Evolutionary conservation across 2,329 filamentous ascomycete genomes (phyloP).

Genomic region (Pseudogymnoascus sp.): DNA sequence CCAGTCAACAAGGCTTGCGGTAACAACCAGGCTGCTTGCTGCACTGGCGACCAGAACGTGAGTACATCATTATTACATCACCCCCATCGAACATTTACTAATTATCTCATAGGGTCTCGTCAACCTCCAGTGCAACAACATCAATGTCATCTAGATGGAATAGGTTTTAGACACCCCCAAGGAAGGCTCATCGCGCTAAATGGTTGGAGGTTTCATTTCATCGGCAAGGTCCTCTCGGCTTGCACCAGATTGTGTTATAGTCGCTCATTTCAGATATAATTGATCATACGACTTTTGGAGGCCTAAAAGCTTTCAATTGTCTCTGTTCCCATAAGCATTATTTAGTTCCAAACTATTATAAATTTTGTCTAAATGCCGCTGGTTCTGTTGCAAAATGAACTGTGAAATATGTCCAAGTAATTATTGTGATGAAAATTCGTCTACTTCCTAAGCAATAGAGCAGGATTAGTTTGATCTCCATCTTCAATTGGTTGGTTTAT

Average conservation of each 20-base stretch:
- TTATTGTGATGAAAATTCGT: not conserved
- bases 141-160: not conserved
- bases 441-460: not conserved
- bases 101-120: not conserved
- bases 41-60: not conserved
- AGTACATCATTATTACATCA: not conserved
- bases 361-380: not conserved
- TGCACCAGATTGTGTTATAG: not conserved
- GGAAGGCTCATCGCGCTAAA: not conserved
- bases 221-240: not conserved
- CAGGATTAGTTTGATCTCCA: not conserved
- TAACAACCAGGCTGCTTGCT: not conserved
- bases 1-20: not conserved
- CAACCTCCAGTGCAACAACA: not conserved
- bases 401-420: not conserved
- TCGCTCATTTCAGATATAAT: not conserved
- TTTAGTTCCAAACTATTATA: not conserved
- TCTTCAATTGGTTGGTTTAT: not conserved
- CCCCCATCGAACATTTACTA: not conserved
- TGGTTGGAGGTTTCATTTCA: not conserved
- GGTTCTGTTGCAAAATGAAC: not conserved
- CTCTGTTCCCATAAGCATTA: not conserved
- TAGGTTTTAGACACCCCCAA: not conserved
- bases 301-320: not conserved
- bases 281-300: not conserved